Evolutionary conservation across 495 filamentous ascomycete genomes (phyloP), one percentile per base, ranked within the genome.

Genomic region (Aspergillus nidulans): DNA sequence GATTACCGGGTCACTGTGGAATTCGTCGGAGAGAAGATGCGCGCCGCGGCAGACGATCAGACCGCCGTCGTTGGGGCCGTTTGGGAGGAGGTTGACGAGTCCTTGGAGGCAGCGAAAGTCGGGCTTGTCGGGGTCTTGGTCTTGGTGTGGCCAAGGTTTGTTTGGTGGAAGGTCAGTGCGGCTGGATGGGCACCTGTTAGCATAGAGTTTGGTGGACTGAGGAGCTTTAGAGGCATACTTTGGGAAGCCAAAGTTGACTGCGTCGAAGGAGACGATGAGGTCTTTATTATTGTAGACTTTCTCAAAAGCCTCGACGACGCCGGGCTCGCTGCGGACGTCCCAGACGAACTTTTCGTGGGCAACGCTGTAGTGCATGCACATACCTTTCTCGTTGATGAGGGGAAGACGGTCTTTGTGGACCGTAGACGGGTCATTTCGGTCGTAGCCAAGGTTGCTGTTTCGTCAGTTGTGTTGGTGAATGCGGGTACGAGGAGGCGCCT

Each of bases 21-120:
- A 74, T 55, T 70, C 43, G 46, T 74, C 65, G 12, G 62, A 68
- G 9, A 72, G 45, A 9, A 72, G 56, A 42, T 72, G 69, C 1
- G 45, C 65, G 32, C 67, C 69, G 6, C 58, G 58, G 52, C 69
- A 74, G 21, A 71, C 64, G 25, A 71, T 69, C 1, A 74, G 62
- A 4, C 71, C 71, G 7, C 71, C 71, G 47, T 78, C 75, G 1
- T 74, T 62, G n/a, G 71, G 66, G 5, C 73, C 75, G 54, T 66
- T 68, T 23, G 72, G 73, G 3, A 63, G 53, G 2, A 74, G 63
- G 60, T 77, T 78, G 4, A 76, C 65, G 15, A 78, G 62, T 12
- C 72, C 75, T 52, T 78, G 75, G 42, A 77, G 57, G 56, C 75
- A 76, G 26, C 68, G 58, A 61, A 77, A 73, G 28, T 71, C 73